phyloP scores from a whole-genome alignment of 805 yeast genomes.

The Cyberlindnera amylophila region DNA sequence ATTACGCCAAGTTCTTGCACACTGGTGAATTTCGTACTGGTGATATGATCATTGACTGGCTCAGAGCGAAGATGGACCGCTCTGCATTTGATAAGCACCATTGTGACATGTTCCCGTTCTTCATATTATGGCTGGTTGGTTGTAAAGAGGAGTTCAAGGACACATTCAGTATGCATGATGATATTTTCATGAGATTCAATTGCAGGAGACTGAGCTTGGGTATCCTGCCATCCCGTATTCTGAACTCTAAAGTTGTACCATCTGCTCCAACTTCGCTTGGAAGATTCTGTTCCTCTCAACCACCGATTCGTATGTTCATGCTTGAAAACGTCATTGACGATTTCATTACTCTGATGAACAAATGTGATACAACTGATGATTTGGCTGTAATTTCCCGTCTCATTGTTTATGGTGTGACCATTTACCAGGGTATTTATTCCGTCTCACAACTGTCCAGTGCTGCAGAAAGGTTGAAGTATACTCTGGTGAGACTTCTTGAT shows the following conservation, averaged over 20 bases:
- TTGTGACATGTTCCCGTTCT: slow-evolving; percentile 27
- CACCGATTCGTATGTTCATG: background rate
- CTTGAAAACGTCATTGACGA: slow-evolving; percentile 7
- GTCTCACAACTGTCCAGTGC: slow-evolving; percentile 11
- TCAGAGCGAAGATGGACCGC: slow-evolving; percentile 31
- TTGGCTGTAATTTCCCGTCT: slow-evolving; percentile 2
- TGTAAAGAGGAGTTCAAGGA: slow-evolving; percentile 1
- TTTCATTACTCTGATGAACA: slow-evolving; percentile 1
- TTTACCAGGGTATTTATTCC: slow-evolving; percentile 15
- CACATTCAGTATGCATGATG: background rate
- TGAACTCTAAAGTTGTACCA: slow-evolving; percentile 1
- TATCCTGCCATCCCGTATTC: slow-evolving; percentile 6
- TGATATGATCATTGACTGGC: slow-evolving; percentile 47
- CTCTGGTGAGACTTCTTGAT: slow-evolving; percentile 14
- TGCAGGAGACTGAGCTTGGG: slow-evolving; percentile 8
- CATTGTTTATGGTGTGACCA: slow-evolving; percentile 10
- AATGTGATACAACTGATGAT: slow-evolving; percentile 6
- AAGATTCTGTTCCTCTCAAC: slow-evolving; percentile 1
- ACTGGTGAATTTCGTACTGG: slow-evolving; percentile 29
- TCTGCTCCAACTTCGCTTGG: slow-evolving; percentile 1
- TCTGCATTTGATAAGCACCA: background rate
- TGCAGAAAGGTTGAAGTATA: slow-evolving; percentile 20
- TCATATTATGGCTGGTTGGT: slow-evolving; percentile 45
- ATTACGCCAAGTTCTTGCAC: slow-evolving; percentile 33
- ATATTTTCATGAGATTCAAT: slow-evolving; percentile 10